phyloP scores from a whole-genome alignment of 805 yeast species.

The Candida quercuum region DNA sequence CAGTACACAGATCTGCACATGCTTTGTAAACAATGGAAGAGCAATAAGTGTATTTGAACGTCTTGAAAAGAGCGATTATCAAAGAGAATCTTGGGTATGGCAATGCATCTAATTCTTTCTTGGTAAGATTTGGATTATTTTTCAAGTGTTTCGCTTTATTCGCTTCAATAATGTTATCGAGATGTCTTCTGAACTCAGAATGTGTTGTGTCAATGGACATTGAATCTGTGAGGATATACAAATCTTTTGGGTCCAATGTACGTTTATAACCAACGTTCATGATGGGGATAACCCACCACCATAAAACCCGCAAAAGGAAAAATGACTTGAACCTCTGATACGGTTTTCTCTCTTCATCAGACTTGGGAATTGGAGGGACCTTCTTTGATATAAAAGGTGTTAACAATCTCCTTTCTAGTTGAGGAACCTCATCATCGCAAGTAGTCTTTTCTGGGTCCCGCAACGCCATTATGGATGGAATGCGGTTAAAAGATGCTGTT shows the following conservation, averaged over 20 bases:
- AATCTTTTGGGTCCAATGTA: constrained; percentile 60
- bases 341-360: constrained; percentile 39
- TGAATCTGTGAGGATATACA: constrained; percentile 41
- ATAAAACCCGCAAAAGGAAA: constrained; percentile 38
- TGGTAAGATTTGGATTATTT: constrained; percentile 30
- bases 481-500: too few species aligned
- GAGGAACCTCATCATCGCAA: neutral
- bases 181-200: constrained; percentile 28
- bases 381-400: constrained; percentile 29
- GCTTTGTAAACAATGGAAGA: constrained; percentile 36
- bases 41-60: constrained; percentile 43
- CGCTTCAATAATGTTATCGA: constrained; percentile 28
- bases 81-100: constrained; percentile 37
- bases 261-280: constrained; percentile 66
- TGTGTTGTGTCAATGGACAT: constrained; percentile 38
- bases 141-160: constrained; percentile 26
- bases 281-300: constrained; percentile 67
- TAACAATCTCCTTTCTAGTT: constrained; percentile 30
- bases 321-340: constrained; percentile 40
- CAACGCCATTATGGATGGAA: too few species aligned
- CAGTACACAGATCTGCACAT: constrained; percentile 40
- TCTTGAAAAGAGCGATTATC: constrained; percentile 40
- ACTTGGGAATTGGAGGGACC: constrained; percentile 47
- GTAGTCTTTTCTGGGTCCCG: neutral
- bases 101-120: constrained; percentile 34